Conservation (phyloP, 2,329 filamentous ascomycete species). For the Colletotrichum tofieldiae region DNA sequence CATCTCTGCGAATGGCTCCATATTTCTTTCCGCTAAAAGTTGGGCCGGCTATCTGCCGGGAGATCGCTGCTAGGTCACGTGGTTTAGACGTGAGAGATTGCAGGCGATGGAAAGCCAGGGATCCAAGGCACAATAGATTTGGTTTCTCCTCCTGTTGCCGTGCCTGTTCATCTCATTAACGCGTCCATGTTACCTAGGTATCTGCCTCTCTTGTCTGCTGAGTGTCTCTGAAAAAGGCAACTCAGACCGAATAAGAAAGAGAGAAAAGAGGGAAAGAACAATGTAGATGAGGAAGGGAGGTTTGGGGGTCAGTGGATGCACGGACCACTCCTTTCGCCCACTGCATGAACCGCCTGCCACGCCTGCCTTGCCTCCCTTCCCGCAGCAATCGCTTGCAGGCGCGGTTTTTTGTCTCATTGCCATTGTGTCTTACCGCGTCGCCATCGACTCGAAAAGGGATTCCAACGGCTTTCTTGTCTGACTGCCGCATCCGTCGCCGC, state of each 20-base stretch:
- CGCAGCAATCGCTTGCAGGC: constrained; percentile 4
- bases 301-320: background rate
- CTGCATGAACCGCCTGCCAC: background rate
- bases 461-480: constrained; percentile 31
- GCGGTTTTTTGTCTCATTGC: constrained; percentile 21
- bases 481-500: constrained; percentile 18
- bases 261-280: background rate
- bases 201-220: too few relatives aligned
- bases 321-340: background rate
- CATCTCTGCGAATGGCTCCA: constrained; percentile 36
- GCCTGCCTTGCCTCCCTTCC: background rate
- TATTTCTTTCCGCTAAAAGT: constrained; percentile 23
- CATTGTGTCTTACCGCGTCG: constrained; percentile 29
- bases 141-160: background rate
- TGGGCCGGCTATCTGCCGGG: constrained; percentile 27
- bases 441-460: constrained; percentile 12
- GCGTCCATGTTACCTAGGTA: background rate
- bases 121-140: too few relatives aligned
- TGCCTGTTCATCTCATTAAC: background rate
- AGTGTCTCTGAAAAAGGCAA: background rate
- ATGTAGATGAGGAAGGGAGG: background rate
- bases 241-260: background rate
- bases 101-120: background rate
- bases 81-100: background rate
- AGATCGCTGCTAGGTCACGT: constrained; percentile 35